Percentiles rank a stretch among this genome's conserved stretches.
phyloP scores from a whole-genome alignment of 208 protist genomes.

The Crithidia thermophila region DNA sequence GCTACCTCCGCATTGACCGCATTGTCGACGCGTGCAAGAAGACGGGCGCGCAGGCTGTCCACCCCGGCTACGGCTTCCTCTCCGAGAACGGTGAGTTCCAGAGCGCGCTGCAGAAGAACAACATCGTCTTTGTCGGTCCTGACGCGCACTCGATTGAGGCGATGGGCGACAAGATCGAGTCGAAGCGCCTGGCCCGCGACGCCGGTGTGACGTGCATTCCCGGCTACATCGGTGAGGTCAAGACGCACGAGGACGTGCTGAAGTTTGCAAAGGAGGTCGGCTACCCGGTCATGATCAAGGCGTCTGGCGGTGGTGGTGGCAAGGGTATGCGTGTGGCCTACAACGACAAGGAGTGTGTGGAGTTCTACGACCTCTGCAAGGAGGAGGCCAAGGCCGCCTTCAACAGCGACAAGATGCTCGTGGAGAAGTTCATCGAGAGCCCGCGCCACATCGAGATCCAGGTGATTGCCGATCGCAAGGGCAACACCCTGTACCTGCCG shows the following conservation, averaged over 20 bases:
- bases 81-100: constrained; percentile 96
- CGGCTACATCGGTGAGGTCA: constrained; percentile 45
- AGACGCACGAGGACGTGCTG: constrained; percentile 38
- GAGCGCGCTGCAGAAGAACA: constrained; percentile 60
- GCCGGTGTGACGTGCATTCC: constrained; percentile 92
- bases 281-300: constrained; percentile 98
- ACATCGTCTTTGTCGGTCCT: constrained; percentile 96
- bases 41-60: constrained; percentile 92
- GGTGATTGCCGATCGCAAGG: constrained; percentile 93
- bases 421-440: constrained; percentile 93
- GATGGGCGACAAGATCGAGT: constrained; percentile 95
- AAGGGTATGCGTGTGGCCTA: constrained; percentile 75
- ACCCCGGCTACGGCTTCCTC: constrained; percentile 98
- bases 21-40: constrained; percentile 93
- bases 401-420: constrained; percentile 92
- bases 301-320: constrained; percentile 74
- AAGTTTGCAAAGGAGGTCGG: constrained; percentile 72
- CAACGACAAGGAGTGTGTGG: constrained; percentile 94
- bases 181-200: constrained; percentile 90
- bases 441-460: constrained; percentile 95
- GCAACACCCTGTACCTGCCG: constrained; percentile 92
- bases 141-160: constrained; percentile 85
- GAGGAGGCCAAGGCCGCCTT: constrained; percentile 93
- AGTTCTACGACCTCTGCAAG: constrained; percentile 93
- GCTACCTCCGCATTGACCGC: constrained; percentile 92